These are phyloP conservation scores for Diplodia seriata DNA, from an alignment of 2,329 filamentous ascomycete genomes.

Conservation along the genomic window DNA sequence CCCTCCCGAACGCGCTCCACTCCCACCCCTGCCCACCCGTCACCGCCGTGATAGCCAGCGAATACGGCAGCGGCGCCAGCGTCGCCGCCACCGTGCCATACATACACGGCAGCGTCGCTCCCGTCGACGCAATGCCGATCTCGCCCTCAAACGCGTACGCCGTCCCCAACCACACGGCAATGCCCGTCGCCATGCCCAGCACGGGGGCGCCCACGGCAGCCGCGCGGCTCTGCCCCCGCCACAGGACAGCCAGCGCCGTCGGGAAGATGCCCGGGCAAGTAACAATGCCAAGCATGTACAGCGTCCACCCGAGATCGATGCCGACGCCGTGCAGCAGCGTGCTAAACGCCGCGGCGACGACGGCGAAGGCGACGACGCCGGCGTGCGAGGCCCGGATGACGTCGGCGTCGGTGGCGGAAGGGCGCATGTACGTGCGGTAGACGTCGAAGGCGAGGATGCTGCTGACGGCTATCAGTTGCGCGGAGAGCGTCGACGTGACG, in stretches of 20 bases:
- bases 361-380: constrained; percentile 60
- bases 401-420: constrained; percentile 54
- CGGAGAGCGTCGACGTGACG: constrained; percentile 57
- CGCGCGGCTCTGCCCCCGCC: constrained; percentile 57
- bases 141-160: constrained; percentile 56
- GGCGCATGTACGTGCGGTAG: constrained; percentile 60
- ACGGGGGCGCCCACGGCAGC: constrained; percentile 61
- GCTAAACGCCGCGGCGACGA: constrained; percentile 60
- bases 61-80: constrained; percentile 53
- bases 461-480: constrained; percentile 61
- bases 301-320: constrained; percentile 61
- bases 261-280: constrained; percentile 63
- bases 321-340: constrained; percentile 62
- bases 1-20: constrained; percentile 47
- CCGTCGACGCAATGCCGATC: constrained; percentile 58
- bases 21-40: constrained; percentile 52
- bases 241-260: constrained; percentile 61
- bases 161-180: constrained; percentile 61
- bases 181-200: constrained; percentile 58
- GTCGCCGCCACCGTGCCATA: constrained; percentile 61
- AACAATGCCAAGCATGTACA: constrained; percentile 62
- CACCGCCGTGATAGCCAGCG: constrained; percentile 55
- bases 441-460: constrained; percentile 63
- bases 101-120: constrained; percentile 58
- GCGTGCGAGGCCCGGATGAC: constrained; percentile 61